Percentiles rank a stretch among this genome's conserved stretches.
Conservation (phyloP, 768 basidiomycete genomes). For the Suillus discolor region DNA sequence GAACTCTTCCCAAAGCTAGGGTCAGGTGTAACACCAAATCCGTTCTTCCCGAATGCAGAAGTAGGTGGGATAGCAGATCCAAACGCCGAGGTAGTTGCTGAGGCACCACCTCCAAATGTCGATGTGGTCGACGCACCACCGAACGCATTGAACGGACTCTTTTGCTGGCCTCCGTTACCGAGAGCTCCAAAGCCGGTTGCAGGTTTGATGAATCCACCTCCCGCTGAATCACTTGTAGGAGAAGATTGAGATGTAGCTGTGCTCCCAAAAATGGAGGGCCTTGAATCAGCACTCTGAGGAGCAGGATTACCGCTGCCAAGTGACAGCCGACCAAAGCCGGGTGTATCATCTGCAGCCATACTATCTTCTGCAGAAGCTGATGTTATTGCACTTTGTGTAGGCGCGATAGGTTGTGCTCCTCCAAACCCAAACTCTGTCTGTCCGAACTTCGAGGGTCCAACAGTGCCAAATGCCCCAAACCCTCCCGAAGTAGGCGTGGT, state of each 20-base stretch:
- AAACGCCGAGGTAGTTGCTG: slow-evolving; percentile 18
- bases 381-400: not conserved
- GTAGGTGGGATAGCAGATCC: slow-evolving; percentile 16
- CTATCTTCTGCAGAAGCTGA: slow-evolving; percentile 26
- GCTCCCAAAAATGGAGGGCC: slow-evolving; percentile 37
- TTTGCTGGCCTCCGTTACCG: slow-evolving; percentile 22
- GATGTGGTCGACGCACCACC: slow-evolving; percentile 8
- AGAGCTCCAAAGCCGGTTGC: slow-evolving; percentile 39
- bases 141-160: slow-evolving; percentile 27
- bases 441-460: slow-evolving; percentile 35
- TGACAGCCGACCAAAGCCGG: slow-evolving; percentile 35
- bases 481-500: slow-evolving; percentile 25
- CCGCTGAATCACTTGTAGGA: slow-evolving; percentile 17
- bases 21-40: slow-evolving; percentile 29
- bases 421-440: slow-evolving; percentile 28
- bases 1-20: slow-evolving; percentile 19
- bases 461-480: slow-evolving; percentile 36
- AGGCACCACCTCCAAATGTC: slow-evolving; percentile 18
- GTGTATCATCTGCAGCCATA: slow-evolving; percentile 35
- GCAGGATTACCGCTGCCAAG: slow-evolving; percentile 27
- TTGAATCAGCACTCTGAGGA: slow-evolving; percentile 25
- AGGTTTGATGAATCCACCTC: slow-evolving; percentile 31
- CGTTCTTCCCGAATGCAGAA: slow-evolving; percentile 20
- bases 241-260: slow-evolving; percentile 11
- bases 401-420: slow-evolving; percentile 13